Percentiles rank a stretch among this genome's conserved stretches.
These are phyloP conservation scores for Boechera stricta DNA, from an alignment of 345 rosid species.

Conservation along the genomic window DNA sequence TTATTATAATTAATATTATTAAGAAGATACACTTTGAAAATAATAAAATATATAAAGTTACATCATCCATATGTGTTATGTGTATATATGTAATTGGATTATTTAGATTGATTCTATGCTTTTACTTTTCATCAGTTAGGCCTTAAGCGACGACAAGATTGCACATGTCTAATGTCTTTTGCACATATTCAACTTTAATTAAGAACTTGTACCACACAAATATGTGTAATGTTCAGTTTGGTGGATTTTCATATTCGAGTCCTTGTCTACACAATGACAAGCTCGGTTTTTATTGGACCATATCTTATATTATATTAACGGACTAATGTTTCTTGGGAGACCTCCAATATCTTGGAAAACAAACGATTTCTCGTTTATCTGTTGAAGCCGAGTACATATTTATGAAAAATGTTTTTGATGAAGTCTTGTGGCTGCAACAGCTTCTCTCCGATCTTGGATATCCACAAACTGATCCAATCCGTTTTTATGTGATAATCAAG, in stretches of 20 bases:
- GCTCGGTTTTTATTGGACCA: too few relatives aligned
- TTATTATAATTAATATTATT: background rate
- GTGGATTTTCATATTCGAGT: constrained; percentile 20
- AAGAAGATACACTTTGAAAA: background rate
- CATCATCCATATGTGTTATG: constrained; percentile 34
- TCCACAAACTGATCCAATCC: too few relatives aligned
- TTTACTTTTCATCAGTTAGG: constrained; percentile 30
- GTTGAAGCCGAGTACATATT: too few relatives aligned
- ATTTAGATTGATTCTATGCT: constrained; percentile 15
- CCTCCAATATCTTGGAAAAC: too few relatives aligned
- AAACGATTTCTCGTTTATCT: too few relatives aligned
- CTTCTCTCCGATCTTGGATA: too few relatives aligned
- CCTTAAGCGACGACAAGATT: constrained; percentile 28
- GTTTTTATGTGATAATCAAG: too few relatives aligned
- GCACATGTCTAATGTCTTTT: constrained; percentile 34
- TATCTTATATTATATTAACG: too few relatives aligned
- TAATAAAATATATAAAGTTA: constrained; percentile 9
- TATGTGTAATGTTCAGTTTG: constrained; percentile 32
- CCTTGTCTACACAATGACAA: constrained; percentile 16
- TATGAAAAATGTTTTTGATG: too few relatives aligned
- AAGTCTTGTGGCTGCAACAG: too few relatives aligned
- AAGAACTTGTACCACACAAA: constrained; percentile 38
- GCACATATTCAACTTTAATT: constrained; percentile 35
- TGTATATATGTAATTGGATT: constrained; percentile 28
- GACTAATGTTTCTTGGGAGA: too few relatives aligned